These are phyloP conservation scores for Phytophthora ohioensis DNA, from an alignment of 352 stramenopile genomes.

Conservation along the genomic window DNA sequence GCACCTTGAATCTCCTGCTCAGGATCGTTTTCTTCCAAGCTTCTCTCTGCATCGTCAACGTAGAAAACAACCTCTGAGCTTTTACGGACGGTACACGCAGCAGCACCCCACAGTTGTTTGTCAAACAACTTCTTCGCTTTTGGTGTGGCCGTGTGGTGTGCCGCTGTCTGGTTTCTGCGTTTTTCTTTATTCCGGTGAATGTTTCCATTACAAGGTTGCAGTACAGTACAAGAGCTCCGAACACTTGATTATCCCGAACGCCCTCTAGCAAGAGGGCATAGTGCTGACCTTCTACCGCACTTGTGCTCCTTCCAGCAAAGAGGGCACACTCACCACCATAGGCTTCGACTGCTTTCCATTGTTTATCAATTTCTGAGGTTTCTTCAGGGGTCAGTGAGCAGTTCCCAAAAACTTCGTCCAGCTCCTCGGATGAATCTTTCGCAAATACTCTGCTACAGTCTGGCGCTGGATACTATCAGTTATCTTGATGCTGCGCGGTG, in stretches of 20 bases:
- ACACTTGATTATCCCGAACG: constrained; percentile 10
- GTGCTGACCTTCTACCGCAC: constrained; percentile 14
- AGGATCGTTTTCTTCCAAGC: background rate
- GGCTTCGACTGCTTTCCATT: background rate
- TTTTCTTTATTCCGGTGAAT: background rate
- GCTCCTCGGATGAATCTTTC: constrained; percentile 11
- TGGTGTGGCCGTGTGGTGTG: constrained; percentile 9
- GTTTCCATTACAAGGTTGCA: background rate
- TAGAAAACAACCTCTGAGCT: constrained; percentile 2
- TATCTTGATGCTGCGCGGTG: background rate
- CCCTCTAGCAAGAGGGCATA: background rate
- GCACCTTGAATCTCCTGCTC: too few relatives aligned
- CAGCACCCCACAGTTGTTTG: constrained; percentile 7
- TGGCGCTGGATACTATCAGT: background rate
- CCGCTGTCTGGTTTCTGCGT: background rate
- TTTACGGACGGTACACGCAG: constrained; percentile 4
- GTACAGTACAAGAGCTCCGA: constrained; percentile 2
- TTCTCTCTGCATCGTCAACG: background rate
- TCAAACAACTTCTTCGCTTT: background rate
- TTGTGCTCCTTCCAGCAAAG: constrained; percentile 14
- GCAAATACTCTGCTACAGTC: constrained; percentile 1
- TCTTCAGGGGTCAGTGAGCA: constrained; percentile 2
- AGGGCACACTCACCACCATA: background rate
- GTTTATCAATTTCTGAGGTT: background rate
- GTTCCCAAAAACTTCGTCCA: constrained; percentile 25